Evolutionary conservation across 352 stramenopile species (phyloP).

Genomic region (Phytophthora tentaculata): DNA sequence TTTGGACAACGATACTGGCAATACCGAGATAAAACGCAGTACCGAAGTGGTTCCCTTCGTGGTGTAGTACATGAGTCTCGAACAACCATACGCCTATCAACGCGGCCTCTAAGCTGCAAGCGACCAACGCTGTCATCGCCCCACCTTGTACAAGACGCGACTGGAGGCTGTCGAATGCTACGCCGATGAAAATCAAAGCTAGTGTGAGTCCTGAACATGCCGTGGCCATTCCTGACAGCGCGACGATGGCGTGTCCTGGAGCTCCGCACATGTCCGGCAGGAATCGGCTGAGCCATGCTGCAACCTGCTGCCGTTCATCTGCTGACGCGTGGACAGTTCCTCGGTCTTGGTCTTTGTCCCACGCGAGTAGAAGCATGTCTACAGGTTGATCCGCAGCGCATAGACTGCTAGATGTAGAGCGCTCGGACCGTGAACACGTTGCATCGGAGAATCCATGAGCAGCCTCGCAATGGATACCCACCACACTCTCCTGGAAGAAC

Average conservation of each 20-base stretch:
- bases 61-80: constrained; percentile 44
- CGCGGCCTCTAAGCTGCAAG: constrained; percentile 34
- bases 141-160: constrained; percentile 46
- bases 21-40: constrained; percentile 61
- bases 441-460: constrained; percentile 31
- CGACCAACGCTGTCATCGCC: constrained; percentile 28
- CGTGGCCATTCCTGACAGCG: constrained; percentile 36
- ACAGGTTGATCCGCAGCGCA: constrained; percentile 37
- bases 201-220: constrained; percentile 31
- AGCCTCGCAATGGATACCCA: constrained; percentile 41
- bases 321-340: constrained; percentile 24
- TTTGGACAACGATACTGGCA: constrained; percentile 37
- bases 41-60: constrained; percentile 38
- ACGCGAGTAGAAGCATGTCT: constrained; percentile 41
- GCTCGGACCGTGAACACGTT: constrained; percentile 31
- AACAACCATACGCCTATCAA: constrained; percentile 51
- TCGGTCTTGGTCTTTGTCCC: constrained; percentile 37
- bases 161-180: constrained; percentile 54
- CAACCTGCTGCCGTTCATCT: constrained; percentile 22
- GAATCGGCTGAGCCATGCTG: constrained; percentile 46
- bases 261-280: constrained; percentile 49
- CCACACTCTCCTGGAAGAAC: constrained; percentile 39
- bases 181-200: constrained; percentile 44
- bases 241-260: constrained; percentile 37
- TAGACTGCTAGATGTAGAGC: constrained; percentile 32